These are phyloP conservation scores for Pleurotus giganteus DNA, from an alignment of 768 basidiomycete species.

Conservation along the genomic window DNA sequence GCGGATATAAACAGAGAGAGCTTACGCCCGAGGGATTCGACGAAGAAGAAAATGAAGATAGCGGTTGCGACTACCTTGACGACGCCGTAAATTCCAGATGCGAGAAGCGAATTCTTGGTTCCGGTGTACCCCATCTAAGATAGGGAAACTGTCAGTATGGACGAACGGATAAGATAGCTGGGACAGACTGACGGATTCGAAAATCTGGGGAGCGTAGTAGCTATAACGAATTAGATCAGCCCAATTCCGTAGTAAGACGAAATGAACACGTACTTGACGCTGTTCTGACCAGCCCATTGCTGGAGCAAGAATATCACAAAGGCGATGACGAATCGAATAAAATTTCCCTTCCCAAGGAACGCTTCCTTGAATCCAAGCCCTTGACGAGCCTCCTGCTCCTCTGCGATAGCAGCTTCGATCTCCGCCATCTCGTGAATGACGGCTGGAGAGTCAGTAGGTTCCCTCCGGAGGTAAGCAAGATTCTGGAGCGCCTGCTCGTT, in stretches of 20 bases:
- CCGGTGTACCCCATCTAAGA: constrained; percentile 71
- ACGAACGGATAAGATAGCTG: constrained; percentile 4
- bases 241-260: neutral
- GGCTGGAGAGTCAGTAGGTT: constrained; percentile 26
- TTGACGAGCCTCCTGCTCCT: constrained; percentile 45
- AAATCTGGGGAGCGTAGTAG: constrained; percentile 76
- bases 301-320: constrained; percentile 77
- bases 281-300: constrained; percentile 85
- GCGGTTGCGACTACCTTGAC: constrained; percentile 68
- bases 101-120: constrained; percentile 58
- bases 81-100: constrained; percentile 70
- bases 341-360: constrained; percentile 80
- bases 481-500: constrained; percentile 27
- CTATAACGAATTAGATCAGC: constrained; percentile 20
- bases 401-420: constrained; percentile 29
- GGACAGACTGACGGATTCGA: constrained; percentile 50
- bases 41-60: constrained; percentile 65
- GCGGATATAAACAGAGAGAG: constrained; percentile 70
- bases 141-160: neutral
- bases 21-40: constrained; percentile 69
- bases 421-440: constrained; percentile 29
- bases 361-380: constrained; percentile 68
- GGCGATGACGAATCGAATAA: constrained; percentile 79
- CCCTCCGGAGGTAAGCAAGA: constrained; percentile 29
- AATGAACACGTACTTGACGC: constrained; percentile 46